Base-by-base conservation (phyloP, 2,329 filamentous ascomycete species). In the Arthrobotrys iridis region DNA sequence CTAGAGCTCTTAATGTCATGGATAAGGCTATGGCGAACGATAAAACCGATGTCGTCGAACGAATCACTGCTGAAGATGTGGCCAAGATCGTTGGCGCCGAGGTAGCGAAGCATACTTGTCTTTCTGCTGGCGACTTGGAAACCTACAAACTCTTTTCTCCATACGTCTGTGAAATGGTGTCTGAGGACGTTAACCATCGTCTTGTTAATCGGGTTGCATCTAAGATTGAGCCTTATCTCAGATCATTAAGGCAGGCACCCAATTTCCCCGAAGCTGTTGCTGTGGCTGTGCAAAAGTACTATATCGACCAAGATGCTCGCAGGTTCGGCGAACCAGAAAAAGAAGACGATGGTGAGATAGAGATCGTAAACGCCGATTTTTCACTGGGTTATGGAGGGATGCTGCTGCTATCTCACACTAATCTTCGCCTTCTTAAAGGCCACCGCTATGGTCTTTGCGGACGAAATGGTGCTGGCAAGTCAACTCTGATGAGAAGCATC, bases 341-440 rank as follows among this genome's bases (percentile, higher is more conserved):
- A 20, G 92, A 95, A 77, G 93, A 97, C 75, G 92, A 96, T 75
- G 93, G 93, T 73, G 95, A 99, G 84, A 86, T 90, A 20, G 95
- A 98, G 83, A 97, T 99, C 81, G 95, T 99, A 81, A 98, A 99
- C 80, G 94, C 95, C 48, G 91, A 95, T 81, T 99, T 99, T 85
- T 99, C 95, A 18, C 88, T 99, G 22, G 95, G 93, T 52, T 99
- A 99, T 81, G 95, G 95, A 82, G 95, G 95, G 80, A 98, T 97
- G 93, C 88, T 99, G 78, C 85, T 99, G 76, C 87, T 99, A 20
- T 97, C 93, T 3, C 95, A 98, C 84, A 97, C 95, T 78, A 98
- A 97, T 82, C 86, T 99, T 45, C 90, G 93, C 43, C 88, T 99
- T 6, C 87, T 98, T 80, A 97, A 98, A 86, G 95, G 95, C 68